Percentiles rank a stretch among this genome's conserved stretches.
phyloP scores from a whole-genome alignment of 306 rosid species.

The Argentina anserina region DNA sequence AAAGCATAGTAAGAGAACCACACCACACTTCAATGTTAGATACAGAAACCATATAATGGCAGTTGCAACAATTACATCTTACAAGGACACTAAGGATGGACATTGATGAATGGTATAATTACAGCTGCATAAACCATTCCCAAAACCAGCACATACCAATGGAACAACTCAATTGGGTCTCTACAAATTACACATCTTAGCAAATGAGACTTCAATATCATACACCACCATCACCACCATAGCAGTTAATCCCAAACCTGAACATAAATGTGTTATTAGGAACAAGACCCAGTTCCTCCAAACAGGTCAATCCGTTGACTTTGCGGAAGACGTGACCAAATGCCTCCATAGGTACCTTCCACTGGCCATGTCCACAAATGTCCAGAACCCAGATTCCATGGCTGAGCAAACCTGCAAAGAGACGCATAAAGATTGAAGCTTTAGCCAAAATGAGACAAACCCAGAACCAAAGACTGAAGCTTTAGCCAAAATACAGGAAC shows the following conservation, averaged over 20 bases:
- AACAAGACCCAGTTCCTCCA: background rate
- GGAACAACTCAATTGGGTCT: background rate
- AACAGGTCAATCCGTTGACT: conserved; percentile 41
- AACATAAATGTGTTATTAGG: background rate
- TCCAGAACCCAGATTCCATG: conserved; percentile 76
- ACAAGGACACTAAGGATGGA: conserved; percentile 2
- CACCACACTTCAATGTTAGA: conserved; percentile 1
- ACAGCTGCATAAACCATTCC: conserved; percentile 12
- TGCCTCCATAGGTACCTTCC: conserved; percentile 95
- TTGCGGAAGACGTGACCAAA: conserved; percentile 47
- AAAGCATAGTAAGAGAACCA: background rate
- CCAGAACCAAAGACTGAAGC: background rate
- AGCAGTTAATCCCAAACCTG: conserved; percentile 28
- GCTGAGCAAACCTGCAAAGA: conserved; percentile 51
- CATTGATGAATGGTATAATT: conserved; percentile 17
- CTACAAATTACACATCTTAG: conserved; percentile 1
- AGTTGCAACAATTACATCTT: conserved; percentile 3
- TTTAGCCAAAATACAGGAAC: background rate
- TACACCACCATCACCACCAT: background rate
- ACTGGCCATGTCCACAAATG: conserved; percentile 83
- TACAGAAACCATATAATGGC: conserved; percentile 5
- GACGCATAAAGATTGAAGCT: conserved; percentile 13
- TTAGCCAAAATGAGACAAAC: background rate
- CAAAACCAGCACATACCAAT: background rate
- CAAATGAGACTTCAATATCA: background rate